Base-by-base conservation (phyloP, 2,329 filamentous ascomycete species). In the Penicillium nordicum region DNA sequence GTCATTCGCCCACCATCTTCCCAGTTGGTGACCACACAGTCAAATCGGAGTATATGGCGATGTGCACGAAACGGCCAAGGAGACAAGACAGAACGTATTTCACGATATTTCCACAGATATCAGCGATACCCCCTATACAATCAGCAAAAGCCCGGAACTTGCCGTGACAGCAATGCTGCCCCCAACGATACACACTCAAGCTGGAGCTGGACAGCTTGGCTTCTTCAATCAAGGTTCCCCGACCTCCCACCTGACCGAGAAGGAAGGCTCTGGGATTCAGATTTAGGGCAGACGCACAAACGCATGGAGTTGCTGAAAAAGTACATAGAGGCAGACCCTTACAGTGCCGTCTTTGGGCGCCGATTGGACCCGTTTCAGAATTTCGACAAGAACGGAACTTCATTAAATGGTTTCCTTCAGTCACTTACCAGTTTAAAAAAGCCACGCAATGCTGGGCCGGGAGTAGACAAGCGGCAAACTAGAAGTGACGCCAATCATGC, bases 301-400 rank as follows among this genome's bases (percentile, higher is more conserved):
- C 67, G 75, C 65, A 74, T 77, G 59, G 67, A 73, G 16, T 62
- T 69, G 44, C 64, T 77, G 44, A 71, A 69, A 61, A 71, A 64
- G 38, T 62, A 64, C 16, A 64, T 77, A 21, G 69, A 74, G 37
- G 61, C 59, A 16, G 74, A 78, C 62, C 75, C 76, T 6, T 76
- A 74, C 57, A 62, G 61, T n/a, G 71, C 70, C 30, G 43, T 78
- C 3, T 78, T 78, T 60, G 75, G 75, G 14, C 69, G 67, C 46
- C 66, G 70, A 37, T 59, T 72, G 45, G 59, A 67, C 11, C 67
- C 65, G 5, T 62, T 70, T 18, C 55, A 50, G 11, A 53, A 59
- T 25, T 55, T 59, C 10, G 53, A 55, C 6, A 69, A 62, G 32
- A 43, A 60, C n/a, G 59, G 69, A 9, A 56, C 58, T 27, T 58